Evolutionary conservation across 2,329 filamentous ascomycete genomes (phyloP), one percentile per base, ranked within the genome.

Genomic region (Hysterium pulicare): DNA sequence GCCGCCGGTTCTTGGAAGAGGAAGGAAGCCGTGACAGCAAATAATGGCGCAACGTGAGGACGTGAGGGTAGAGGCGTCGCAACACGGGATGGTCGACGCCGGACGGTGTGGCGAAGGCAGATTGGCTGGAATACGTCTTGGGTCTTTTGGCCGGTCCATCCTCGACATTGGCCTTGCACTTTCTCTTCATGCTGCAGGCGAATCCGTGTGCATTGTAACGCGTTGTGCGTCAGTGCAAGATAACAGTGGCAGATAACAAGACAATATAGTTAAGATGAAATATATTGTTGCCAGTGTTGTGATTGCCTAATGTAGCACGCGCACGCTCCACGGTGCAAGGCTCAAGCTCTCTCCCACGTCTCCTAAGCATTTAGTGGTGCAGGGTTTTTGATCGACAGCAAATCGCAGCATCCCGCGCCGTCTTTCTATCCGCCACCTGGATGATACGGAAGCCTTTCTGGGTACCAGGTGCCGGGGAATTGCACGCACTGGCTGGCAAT

Each of bases 31-130:
- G 78, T 16, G 72, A 71, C 36, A 90, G 70, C 49, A 90, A 70
- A 68, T 88, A 87, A 44, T 84, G 74, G 54, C 88, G 82, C 44
- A 95, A 71, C 0, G 82, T 82, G 42, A 80, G 64, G 10, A 90
- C 76, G 35, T 75, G 67, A 6, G 75, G 68, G 66, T 90, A 95
- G 67, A 84, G 86, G 47, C 78, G 76, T 34, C 74, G 74, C 43
- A 95, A 73, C 24, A 93, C 76, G 41, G 81, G 79, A 59, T 88
- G 83, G 44, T 69, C 65, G 41, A 71, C 56, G 45, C 43, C 33
- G 37, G 50, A n/a, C 49, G 52, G 45, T 52, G 55, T 57, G 62
- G 59, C 59, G 54, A 33, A 38, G 46, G 55, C 40, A 58, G 61
- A 65, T 63, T 63, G 59, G 61, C 50, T 45, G 39, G 44, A 40